Conservation (phyloP, 495 filamentous ascomycete genomes). For the Aspergillus funiculosus region DNA sequence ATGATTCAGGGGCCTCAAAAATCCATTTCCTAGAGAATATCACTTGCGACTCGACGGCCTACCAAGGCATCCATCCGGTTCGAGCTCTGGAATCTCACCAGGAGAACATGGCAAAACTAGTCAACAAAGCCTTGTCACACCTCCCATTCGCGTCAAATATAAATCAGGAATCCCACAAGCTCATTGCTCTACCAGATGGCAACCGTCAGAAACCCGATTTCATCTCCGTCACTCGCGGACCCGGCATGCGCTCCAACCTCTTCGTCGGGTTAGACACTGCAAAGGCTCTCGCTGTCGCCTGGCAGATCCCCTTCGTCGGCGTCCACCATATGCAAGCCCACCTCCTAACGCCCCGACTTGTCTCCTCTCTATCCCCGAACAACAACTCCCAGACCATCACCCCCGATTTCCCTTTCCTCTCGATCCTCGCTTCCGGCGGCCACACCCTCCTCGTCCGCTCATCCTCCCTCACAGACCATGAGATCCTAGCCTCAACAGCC, state of each 20-base stretch:
- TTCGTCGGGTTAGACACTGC: constrained; percentile 73
- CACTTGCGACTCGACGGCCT: constrained; percentile 66
- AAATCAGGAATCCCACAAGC: constrained; percentile 12
- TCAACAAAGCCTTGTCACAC: constrained; percentile 54
- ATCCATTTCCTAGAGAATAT: constrained; percentile 78
- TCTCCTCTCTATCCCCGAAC: constrained; percentile 51
- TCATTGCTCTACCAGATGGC: constrained; percentile 20
- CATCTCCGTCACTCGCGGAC: constrained; percentile 79
- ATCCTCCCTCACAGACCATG: constrained; percentile 56
- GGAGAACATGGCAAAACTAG: constrained; percentile 55
- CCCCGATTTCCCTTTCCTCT: constrained; percentile 72
- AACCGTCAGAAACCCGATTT: constrained; percentile 60
- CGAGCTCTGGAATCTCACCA: constrained; percentile 68
- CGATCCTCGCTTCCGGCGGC: constrained; percentile 85
- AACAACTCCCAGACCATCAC: constrained; percentile 1
- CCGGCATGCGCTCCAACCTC: constrained; percentile 76
- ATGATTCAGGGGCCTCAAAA: constrained; percentile 34
- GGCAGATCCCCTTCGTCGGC: constrained; percentile 72
- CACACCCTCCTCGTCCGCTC: constrained; percentile 84
- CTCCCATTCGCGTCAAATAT: constrained; percentile 39
- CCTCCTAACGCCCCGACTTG: constrained; percentile 79
- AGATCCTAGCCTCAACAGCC: constrained; percentile 58
- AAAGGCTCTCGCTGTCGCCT: constrained; percentile 80
- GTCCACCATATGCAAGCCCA: constrained; percentile 99
- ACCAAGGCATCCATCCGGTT: constrained; percentile 73